Base-by-base conservation (phyloP, 257 asterid genomes). In the Paraleonurus japonicus region DNA sequence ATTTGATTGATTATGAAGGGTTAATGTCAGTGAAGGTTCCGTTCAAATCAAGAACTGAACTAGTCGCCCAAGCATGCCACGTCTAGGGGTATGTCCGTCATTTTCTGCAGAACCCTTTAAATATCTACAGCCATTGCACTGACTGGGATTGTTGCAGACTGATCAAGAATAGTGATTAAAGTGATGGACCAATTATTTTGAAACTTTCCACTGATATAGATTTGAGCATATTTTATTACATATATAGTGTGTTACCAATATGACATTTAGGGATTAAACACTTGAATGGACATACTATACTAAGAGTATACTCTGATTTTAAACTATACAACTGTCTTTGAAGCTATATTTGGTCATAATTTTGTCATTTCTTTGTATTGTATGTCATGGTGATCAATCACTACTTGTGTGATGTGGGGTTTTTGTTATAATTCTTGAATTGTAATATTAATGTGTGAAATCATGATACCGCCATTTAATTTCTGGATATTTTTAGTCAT, bases 201-300 rank as follows among this genome's bases (percentile, higher is more conserved):
- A 73, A 61, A 65, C 45, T 59, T 78, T 61, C 76, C 72, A 74
- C 78, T 76, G 73, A 65, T 71, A 70, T 70, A 65, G 61, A 27
- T 67, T 57, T 55, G 63, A 64, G 47, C 63, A 62, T 45, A 55
- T 22, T 60, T 28, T 66, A 69, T 54, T 33, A 51, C 75, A 47
- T 76, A 54, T 59, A 16, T 79, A 43, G 12, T 72, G 54, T 60
- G 55, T 55, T 63, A 55, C 74, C 6, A 23, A 35, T 33, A 53
- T 69, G 33, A 3, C 24, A 22, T 27, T 65, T 45, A 17, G 65
- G 60, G 65, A 57, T 55, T 55, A 69, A 75, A 30, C 55, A 39
- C 37, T 65, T 60, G 63, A 55, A 64, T 55, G 76, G 27, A 75
- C 62, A 28, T 60, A 69, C 19, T 33, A 63, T 67, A 62, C 53